Evolutionary conservation across 2,329 filamentous ascomycete genomes (phyloP).

Genomic region (Aspergillus sojae): DNA sequence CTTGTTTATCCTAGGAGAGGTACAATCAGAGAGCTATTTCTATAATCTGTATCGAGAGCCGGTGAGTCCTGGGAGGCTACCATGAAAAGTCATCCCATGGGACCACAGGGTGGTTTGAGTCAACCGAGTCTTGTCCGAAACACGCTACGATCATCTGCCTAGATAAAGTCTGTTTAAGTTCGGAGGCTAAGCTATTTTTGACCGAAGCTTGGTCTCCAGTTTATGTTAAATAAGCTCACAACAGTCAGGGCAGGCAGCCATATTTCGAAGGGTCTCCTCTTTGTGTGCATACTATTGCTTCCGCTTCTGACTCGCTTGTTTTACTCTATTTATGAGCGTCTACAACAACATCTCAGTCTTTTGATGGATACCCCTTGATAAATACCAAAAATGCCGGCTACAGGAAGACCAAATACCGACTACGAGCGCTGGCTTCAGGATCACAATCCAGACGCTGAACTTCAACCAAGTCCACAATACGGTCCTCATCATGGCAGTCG

Average conservation of each 20-base stretch:
- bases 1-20: not conserved
- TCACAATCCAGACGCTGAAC: conserved; percentile 1
- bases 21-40: not conserved
- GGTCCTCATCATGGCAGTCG: not conserved
- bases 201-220: not conserved
- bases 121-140: not conserved
- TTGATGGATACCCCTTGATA: not conserved
- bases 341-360: too few relatives aligned
- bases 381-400: not conserved
- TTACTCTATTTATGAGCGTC: not conserved
- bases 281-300: not conserved
- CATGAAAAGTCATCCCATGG: not conserved
- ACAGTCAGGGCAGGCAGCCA: not conserved
- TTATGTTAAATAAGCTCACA: not conserved
- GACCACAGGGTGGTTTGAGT: not conserved
- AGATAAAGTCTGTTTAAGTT: not conserved
- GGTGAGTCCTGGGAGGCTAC: not conserved
- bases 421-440: conserved; percentile 8
- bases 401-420: conserved; percentile 5
- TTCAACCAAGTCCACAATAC: not conserved
- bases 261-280: not conserved
- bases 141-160: not conserved
- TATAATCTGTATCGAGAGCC: not conserved
- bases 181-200: not conserved
- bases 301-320: not conserved